phyloP scores from a whole-genome alignment of 2,329 filamentous ascomycete species.

The Myriosclerotinia curreyana region DNA sequence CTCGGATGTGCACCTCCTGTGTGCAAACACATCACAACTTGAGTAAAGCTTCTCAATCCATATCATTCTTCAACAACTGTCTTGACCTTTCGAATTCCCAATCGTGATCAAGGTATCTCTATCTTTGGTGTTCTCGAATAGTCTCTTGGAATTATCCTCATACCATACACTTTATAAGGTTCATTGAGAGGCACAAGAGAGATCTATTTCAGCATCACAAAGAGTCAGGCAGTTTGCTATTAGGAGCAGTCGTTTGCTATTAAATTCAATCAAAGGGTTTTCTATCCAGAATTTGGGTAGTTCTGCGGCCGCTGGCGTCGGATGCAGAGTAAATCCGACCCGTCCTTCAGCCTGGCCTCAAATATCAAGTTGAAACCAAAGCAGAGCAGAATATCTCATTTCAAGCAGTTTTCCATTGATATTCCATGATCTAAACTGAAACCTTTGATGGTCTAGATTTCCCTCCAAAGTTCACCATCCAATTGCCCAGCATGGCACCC shows the following conservation, averaged over 20 bases:
- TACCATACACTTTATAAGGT: not conserved
- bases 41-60: not conserved
- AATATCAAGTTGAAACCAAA: not conserved
- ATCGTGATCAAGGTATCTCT: not conserved
- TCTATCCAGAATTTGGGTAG: not conserved
- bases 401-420: not conserved
- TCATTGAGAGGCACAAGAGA: not conserved
- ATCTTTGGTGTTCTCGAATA: conserved; percentile 7
- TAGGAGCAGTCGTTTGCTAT: not conserved
- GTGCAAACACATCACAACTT: conserved; percentile 3
- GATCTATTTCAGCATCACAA: not conserved
- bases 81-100: not conserved
- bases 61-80: not conserved
- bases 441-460: not conserved
- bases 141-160: conserved; percentile 1
- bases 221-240: not conserved
- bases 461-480: not conserved
- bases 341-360: conserved; percentile 11
- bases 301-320: not conserved
- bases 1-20: conserved; percentile 1
- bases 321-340: not conserved
- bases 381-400: not conserved
- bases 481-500: conserved; percentile 27
- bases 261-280: not conserved
- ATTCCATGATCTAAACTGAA: not conserved